phyloP scores from a whole-genome alignment of 2,329 filamentous ascomycete genomes.

The Domatiomyces catenatus region DNA sequence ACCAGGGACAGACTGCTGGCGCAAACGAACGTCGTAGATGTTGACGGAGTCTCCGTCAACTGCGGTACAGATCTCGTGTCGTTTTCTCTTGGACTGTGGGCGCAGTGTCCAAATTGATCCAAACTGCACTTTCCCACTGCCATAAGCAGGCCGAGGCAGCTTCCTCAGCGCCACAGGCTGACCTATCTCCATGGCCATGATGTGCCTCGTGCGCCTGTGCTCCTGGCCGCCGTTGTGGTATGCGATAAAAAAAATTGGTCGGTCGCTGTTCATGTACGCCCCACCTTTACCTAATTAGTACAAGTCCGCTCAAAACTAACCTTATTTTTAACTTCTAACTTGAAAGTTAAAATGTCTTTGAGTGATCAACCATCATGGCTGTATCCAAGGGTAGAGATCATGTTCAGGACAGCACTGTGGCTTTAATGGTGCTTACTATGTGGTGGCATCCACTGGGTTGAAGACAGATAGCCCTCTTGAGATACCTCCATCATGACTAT shows the following conservation, averaged over 20 bases:
- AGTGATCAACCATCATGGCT: no score
- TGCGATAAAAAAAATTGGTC: not conserved
- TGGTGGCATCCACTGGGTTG: no score
- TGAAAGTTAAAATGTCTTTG: no score
- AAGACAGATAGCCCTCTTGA: no score
- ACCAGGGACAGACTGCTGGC: not conserved
- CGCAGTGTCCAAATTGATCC: conserved; percentile 38
- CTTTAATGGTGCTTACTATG: no score
- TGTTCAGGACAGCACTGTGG: no score
- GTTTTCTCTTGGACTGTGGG: conserved; percentile 44
- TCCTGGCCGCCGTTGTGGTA: not conserved
- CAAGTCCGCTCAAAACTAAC: no score
- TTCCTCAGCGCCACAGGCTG: conserved; percentile 30
- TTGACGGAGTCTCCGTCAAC: conserved; percentile 47
- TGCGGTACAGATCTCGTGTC: conserved; percentile 44
- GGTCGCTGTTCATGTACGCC: no score
- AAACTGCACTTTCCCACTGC: conserved; percentile 27
- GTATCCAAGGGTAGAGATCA: no score
- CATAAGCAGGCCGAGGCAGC: conserved; percentile 29
- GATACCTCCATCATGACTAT: no score
- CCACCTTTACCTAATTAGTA: no score
- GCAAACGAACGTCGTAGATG: conserved; percentile 41
- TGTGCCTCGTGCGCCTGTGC: not conserved
- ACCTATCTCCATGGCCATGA: conserved; percentile 27
- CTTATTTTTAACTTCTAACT: no score